Base-by-base conservation (phyloP, 768 basidiomycete genomes). In the Cystofilobasidium ferigula region DNA sequence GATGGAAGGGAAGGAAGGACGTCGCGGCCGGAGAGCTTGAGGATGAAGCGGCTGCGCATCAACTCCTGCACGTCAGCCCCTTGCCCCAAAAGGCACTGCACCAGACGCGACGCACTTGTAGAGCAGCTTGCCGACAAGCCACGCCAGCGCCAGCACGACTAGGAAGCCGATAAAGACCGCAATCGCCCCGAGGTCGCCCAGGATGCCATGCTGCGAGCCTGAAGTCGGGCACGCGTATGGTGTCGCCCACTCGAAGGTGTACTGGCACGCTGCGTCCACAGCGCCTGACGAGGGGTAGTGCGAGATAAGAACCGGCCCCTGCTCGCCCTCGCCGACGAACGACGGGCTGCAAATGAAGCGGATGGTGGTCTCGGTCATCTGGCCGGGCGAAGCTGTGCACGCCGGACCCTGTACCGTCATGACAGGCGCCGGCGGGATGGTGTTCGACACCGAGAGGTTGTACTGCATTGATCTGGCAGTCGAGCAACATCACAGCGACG, bases 231-330 rank as follows among this genome's bases (percentile, higher is more conserved):
- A 64, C 0, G 63, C 63, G 2, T 22, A 28, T 16, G 57, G 43
- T 24, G 57, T 64, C 32, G 34, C 32, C 63, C 63, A 64, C 36
- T 64, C 63, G 24, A 64, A 59, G 3, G 34, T n/a, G 57, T 57
- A 64, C n/a, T 43, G 30, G 36, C 63, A 64, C 57, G 63, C 56
- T 35, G 51, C 26, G 34, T 26, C 45, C 16, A 40, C 36, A 7
- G 57, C 43, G 26, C 26, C 57, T 1, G 43, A n/a, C 20, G 57
- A 32, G 10, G 63, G 63, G 8, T 36, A 43, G 28, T 20, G 40
- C 1, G 56, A 57, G 24, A 64, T 28, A 12, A 64, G 57, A 4
- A 45, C 34, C 13, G 63, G 63, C 10, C 63, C 63, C 14, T 9
- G 20, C 47, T 53, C 61, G 16, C 26, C 63, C 14, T 40, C 35